Conservation (phyloP, 768 basidiomycete species). For the Termitomyces sp. region DNA sequence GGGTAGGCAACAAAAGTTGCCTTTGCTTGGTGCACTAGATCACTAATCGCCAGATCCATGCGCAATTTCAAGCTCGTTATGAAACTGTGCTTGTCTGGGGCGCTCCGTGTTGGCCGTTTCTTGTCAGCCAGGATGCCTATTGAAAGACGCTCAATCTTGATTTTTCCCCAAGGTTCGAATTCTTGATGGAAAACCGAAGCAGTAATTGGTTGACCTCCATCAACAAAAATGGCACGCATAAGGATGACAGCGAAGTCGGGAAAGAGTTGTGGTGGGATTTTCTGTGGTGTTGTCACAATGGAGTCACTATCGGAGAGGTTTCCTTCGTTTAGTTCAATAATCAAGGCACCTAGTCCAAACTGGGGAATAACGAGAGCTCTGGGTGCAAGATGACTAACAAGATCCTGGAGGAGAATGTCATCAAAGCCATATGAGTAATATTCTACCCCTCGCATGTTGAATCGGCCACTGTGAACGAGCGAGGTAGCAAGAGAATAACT, state of each 20-base stretch:
- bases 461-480: no score
- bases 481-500: no score
- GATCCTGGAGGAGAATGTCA: not conserved
- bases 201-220: not conserved
- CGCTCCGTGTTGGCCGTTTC: not conserved
- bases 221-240: not conserved
- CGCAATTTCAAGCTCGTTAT: not conserved
- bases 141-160: not conserved
- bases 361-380: not conserved
- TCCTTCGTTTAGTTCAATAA: not conserved
- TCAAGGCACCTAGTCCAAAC: not conserved
- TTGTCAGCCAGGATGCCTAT: not conserved
- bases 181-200: not conserved
- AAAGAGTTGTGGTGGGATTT: no score
- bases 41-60: not conserved
- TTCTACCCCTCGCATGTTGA: not conserved
- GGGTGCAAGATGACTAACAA: not conserved
- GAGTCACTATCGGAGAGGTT: not conserved
- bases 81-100: not conserved
- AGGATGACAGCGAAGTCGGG: not conserved
- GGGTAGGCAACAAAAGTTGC: not conserved
- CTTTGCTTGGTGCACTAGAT: not conserved
- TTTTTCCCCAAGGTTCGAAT: not conserved
- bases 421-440: not conserved
- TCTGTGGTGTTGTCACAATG: not conserved